Evolutionary conservation across 2,329 filamentous ascomycete genomes (phyloP), one percentile per base, ranked within the genome.

Genomic region (Fusarium lyarnte): DNA sequence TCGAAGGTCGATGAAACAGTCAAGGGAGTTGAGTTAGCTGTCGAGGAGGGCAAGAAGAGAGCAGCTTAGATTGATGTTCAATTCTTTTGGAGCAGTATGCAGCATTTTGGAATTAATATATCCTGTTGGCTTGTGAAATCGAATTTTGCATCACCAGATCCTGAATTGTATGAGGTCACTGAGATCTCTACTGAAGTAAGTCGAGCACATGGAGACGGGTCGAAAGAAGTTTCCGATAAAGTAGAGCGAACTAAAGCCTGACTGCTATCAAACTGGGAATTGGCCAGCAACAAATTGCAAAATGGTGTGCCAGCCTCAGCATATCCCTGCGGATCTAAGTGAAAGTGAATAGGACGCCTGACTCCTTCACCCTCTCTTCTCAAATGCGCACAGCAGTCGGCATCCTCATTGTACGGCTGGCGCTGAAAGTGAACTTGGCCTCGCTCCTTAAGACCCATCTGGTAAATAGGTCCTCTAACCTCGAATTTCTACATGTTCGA

Each of bases 1-100:
- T 75, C 73, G 0, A 45, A 62, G 16, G 45, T 74, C 0, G 59
- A 63, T 14, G 70, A 72, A 7, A 70, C 70, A 4, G 73, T 68
- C 10, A 53, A 66, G 16, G 73, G 70, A 13, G 10, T 75, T 4
- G 70, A 75, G 36, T 60, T 70, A 31, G 73, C 73, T 7, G 68
- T 21, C 3, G 25, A 68, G 27, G 52, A 61, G 14, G 71, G 60
- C 3, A 58, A 47, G 41, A 41, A 47, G 21, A 62, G 68, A 29
- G 64, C 53, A 13, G 6, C 19, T 25, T 27, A 23, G 27, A 12
- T n/a, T 36, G 11, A 17, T 14, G 6, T 6, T 25, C 12, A 17
- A 21, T 12, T 14, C 3, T 10, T 25, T 10, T 4, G 0, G 2
- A 1, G 11, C 2, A 42, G 4, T 6, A 27, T 3, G 6, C 6